Conservation (phyloP, 805 yeast species). For the Hanseniaspora vineae region DNA sequence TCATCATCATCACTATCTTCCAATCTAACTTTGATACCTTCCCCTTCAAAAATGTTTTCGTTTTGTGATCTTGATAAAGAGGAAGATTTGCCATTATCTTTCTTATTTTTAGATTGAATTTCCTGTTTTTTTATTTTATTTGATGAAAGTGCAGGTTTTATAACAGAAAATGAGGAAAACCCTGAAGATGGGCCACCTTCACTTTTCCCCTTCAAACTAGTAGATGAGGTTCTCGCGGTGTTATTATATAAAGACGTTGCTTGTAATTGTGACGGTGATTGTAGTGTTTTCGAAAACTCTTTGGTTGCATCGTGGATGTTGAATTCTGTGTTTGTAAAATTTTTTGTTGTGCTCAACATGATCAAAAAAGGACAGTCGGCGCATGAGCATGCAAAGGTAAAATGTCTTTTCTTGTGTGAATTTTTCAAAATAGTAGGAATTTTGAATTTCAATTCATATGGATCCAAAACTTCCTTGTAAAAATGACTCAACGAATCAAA, state of each 20-base stretch:
- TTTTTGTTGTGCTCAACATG: slow-evolving; percentile 13
- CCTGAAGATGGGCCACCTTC: too few relatives aligned
- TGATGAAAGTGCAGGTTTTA: too few relatives aligned
- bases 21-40: slow-evolving; percentile 4
- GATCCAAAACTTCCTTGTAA: slow-evolving; percentile 23
- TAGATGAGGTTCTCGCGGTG: too few relatives aligned
- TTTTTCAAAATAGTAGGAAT: slow-evolving; percentile 25
- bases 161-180: too few relatives aligned
- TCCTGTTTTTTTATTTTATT: too few relatives aligned
- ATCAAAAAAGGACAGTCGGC: slow-evolving; percentile 23
- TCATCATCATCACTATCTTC: slow-evolving; percentile 4
- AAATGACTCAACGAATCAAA: slow-evolving; percentile 21
- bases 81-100: too few relatives aligned
- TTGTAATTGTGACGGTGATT: too few relatives aligned
- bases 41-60: not conserved
- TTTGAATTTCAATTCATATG: slow-evolving; percentile 23
- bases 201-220: too few relatives aligned
- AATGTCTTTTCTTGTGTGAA: slow-evolving; percentile 24
- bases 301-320: not conserved
- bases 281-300: not conserved
- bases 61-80: too few relatives aligned
- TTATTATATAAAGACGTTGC: too few relatives aligned
- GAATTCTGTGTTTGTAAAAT: not conserved
- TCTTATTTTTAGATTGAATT: too few relatives aligned
- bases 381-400: slow-evolving; percentile 24